phyloP scores from a whole-genome alignment of 2,329 filamentous ascomycete species.

The Colletotrichum scovillei region DNA sequence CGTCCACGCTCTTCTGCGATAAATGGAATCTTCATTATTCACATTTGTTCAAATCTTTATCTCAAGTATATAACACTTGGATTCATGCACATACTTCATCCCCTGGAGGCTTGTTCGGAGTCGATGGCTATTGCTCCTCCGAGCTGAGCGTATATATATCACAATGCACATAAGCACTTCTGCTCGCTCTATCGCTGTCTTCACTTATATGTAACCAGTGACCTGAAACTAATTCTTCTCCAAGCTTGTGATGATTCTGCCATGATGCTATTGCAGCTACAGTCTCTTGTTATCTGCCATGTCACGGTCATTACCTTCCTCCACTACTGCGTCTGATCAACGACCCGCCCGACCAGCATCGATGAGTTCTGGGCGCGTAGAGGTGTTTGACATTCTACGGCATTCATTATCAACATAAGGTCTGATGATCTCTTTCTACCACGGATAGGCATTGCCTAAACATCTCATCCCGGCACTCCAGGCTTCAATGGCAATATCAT shows the following conservation, averaged over 20 bases:
- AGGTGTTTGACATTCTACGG: background rate
- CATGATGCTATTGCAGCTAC: no score
- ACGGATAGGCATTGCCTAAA: background rate
- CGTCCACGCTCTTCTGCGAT: slow-evolving; percentile 32
- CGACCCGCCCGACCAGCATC: background rate
- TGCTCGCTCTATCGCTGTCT: background rate
- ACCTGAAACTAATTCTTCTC: no score
- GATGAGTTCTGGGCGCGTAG: background rate
- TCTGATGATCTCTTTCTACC: no score
- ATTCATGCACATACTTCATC: slow-evolving; percentile 24
- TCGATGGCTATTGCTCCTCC: background rate
- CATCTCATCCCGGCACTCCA: background rate
- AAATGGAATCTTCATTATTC: no score
- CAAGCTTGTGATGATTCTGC: no score
- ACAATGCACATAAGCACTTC: background rate
- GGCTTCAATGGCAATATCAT: background rate
- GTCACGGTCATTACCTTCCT: no score
- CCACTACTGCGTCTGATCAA: background rate
- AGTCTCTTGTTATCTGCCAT: no score
- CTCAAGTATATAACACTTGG: background rate
- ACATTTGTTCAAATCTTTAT: background rate
- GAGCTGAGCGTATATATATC: background rate
- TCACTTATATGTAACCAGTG: background rate
- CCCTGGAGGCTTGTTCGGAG: background rate
- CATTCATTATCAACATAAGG: background rate